Conservation (phyloP, 495 filamentous ascomycete genomes). For the Penicillium soppii region DNA sequence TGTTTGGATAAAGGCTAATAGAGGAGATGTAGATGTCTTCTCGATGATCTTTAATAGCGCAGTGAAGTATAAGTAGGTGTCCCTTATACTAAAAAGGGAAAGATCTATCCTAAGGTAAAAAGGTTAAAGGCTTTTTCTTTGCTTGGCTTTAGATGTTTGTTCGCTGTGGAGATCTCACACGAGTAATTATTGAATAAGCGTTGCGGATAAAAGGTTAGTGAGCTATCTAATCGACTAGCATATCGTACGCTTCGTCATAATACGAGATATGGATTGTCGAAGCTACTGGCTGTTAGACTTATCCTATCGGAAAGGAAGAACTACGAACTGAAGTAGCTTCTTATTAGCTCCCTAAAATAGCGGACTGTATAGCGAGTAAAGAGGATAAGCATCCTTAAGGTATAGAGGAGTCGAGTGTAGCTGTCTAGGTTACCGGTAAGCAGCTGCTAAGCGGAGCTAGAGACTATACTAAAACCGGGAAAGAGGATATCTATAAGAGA, state of each 20-base stretch:
- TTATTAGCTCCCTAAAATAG: slow-evolving; percentile 22
- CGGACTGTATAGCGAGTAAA: slow-evolving; percentile 22
- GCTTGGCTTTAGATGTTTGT: slow-evolving; percentile 2
- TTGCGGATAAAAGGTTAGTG: slow-evolving; percentile 23
- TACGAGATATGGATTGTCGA: slow-evolving; percentile 28
- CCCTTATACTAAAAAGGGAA: slow-evolving; percentile 29
- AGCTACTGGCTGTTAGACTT: slow-evolving; percentile 22
- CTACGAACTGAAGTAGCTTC: slow-evolving; percentile 32
- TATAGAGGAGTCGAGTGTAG: slow-evolving; percentile 20
- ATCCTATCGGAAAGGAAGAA: slow-evolving; percentile 7
- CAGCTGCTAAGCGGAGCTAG: slow-evolving; percentile 19
- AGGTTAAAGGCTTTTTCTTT: slow-evolving; percentile 30
- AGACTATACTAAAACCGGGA: slow-evolving; percentile 20
- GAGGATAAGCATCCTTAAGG: slow-evolving; percentile 23
- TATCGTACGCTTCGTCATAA: slow-evolving; percentile 29
- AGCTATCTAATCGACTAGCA: slow-evolving; percentile 24
- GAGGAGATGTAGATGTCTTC: slow-evolving; percentile 20
- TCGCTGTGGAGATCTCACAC: slow-evolving; percentile 16
- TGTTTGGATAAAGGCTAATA: slow-evolving; percentile 18
- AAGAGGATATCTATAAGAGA: slow-evolving; percentile 26
- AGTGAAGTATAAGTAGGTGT: slow-evolving; percentile 24
- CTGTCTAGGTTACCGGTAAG: slow-evolving; percentile 22
- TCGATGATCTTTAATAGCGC: slow-evolving; percentile 16
- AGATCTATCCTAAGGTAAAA: slow-evolving; percentile 27
- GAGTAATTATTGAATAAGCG: slow-evolving; percentile 20